Conservation (phyloP, 2,329 filamentous ascomycete species). For the Sphaerostilbella broomeana region DNA sequence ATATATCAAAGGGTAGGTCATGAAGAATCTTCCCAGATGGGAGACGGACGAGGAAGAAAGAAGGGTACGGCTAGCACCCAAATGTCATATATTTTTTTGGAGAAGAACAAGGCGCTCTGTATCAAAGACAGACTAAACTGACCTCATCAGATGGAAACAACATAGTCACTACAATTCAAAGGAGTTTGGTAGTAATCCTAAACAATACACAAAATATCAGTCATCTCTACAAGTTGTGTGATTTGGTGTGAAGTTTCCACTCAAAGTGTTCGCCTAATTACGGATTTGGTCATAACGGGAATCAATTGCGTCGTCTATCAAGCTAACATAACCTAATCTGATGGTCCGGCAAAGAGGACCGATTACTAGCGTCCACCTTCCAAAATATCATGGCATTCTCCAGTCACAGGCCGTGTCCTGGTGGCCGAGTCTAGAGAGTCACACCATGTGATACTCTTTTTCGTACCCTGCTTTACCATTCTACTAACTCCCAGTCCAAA, state of each 20-base stretch:
- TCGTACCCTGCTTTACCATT: constrained; percentile 20
- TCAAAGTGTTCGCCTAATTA: no score
- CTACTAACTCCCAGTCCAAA: constrained; percentile 31
- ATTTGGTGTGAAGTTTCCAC: no score
- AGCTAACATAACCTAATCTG: constrained; percentile 12
- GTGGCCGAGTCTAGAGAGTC: constrained; percentile 12
- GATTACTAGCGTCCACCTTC: not conserved
- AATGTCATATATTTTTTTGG: no score
- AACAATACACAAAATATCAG: no score
- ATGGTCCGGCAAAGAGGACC: constrained; percentile 1
- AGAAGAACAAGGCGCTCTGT: no score
- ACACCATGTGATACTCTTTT: constrained; percentile 3
- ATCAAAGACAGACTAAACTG: no score
- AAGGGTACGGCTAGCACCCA: no score
- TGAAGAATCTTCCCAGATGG: no score
- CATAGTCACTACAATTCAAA: not conserved
- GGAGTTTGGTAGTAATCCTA: no score
- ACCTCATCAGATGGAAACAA: not conserved
- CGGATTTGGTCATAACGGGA: not conserved
- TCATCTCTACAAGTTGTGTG: no score
- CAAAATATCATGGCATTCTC: constrained; percentile 1
- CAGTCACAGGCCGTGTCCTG: constrained; percentile 6
- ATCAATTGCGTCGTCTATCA: constrained; percentile 16
- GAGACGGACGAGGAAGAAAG: no score
- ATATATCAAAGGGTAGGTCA: no score